Evolutionary conservation across 2,329 filamentous ascomycete species (phyloP), one percentile per base, ranked within the genome.

Genomic region (Alternaria brassicicola): DNA sequence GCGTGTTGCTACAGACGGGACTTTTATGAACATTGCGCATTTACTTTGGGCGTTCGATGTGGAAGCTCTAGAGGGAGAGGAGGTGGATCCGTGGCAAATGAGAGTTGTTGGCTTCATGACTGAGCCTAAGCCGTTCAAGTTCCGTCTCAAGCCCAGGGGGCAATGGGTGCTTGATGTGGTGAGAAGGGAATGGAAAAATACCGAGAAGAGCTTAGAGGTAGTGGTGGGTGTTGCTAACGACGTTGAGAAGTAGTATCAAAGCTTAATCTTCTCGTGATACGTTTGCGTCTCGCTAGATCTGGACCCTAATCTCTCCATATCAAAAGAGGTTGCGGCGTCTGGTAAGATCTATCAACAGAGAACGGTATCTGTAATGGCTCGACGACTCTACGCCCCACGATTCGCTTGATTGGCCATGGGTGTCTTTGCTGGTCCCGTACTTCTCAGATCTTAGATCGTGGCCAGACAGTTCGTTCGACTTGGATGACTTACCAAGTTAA

Each of bases 301-400:
- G 28, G 6, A 43, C 15, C 10, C 41, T 25, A 12, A 17, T 9
- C 7, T 28, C 41, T 74, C 49, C 4, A 35, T 66, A 58, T 76
- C 71, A 4, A 65, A 53, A 1, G 41, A 30, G 1, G 73, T 67
- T 21, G 56, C 39, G 3, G 47, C 45, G 4, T 75, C 75, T 0
- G 76, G 76, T 2, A 61, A 56, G 15, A 67, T 63, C 46, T 76
- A 74, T 12, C 59, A 57, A 2, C 69, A 69, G 21, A 68, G 47
- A 6, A 66, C 58, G n/a, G 75, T 62, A 3, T 39, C 36, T 2
- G 63, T 35, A 21, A 74, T 62, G 1, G 63, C 64, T 2, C 51
- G 51, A 7, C 65, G 64, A 10, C 55, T 61, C 60, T 67, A 74
- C 8, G 71, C 53, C 9, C 74, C 59, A n/a, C 76, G 0, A 65